Evolutionary conservation across 176 grass and related monocot genomes (phyloP).

Genomic region (Calamus simplicifolius): DNA sequence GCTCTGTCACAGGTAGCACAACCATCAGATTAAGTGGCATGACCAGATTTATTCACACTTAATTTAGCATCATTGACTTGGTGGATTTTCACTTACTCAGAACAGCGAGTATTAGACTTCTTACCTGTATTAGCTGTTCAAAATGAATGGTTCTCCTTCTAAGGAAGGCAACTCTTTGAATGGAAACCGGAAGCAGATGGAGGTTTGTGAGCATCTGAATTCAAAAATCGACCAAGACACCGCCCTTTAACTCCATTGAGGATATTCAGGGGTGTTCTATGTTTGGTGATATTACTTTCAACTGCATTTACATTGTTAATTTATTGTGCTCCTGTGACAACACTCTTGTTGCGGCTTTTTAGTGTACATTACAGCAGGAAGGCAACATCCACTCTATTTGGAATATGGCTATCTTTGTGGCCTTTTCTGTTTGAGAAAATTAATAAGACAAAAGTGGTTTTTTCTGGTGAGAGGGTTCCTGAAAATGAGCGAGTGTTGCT

Average conservation of each 20-base stretch:
- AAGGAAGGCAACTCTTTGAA: conserved; percentile 24
- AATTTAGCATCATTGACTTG: too few relatives aligned
- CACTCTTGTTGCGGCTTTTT: conserved; percentile 61
- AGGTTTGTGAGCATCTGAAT: conserved; percentile 13
- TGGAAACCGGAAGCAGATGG: conserved; percentile 31
- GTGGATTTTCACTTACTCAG: too few relatives aligned
- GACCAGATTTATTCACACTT: too few relatives aligned
- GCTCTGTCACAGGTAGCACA: too few relatives aligned
- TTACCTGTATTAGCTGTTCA: conserved; percentile 1
- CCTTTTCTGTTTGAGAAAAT: conserved; percentile 95
- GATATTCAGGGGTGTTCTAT: conserved; percentile 44
- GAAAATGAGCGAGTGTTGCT: conserved; percentile 51
- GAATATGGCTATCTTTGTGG: conserved; percentile 80
- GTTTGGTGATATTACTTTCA: conserved; percentile 54
- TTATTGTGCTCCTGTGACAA: conserved; percentile 50
- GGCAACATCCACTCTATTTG: conserved; percentile 67
- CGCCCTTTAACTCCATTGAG: conserved; percentile 39
- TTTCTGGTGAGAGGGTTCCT: conserved; percentile 64
- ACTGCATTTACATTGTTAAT: conserved; percentile 78
- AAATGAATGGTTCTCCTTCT: conserved; percentile 38
- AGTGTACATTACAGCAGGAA: conserved; percentile 77
- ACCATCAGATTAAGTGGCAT: too few relatives aligned
- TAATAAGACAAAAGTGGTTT: conserved; percentile 76
- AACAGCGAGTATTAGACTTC: too few relatives aligned
- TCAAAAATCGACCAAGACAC: conserved; percentile 42